Base-by-base conservation (phyloP, 2,329 filamentous ascomycete species). In the Fusarium sp. region DNA sequence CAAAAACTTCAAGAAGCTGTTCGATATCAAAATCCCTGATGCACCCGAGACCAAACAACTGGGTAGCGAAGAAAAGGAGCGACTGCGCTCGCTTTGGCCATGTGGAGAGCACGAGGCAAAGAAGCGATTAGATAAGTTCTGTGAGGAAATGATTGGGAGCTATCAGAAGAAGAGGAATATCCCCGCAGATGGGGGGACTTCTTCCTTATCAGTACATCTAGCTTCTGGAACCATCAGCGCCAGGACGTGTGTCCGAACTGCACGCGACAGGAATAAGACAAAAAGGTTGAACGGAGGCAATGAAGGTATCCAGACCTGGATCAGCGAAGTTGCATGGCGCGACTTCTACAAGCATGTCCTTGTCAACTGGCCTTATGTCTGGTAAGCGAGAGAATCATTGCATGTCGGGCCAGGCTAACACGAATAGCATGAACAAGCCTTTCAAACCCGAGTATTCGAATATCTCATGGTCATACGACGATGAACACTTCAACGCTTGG, bases 331-430 rank as follows among this genome's bases (percentile, higher is more conserved):
- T 4, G 92, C 91, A 0, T 95, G 92, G 92, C 81, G 92, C 13
- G 92, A 96, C 69, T 96, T 96, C 70, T 96, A 96, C 77, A 92
- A 88, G 69, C 91, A 95, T 72, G 90, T 97, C 4, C 77, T 97
- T 6, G 90, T 88, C 1, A 79, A 93, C 57, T 96, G 92, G 91
- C 93, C 93, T 0, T 93, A 93, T 68, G 80, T 93, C 7, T 92
- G 88, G 87, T 87, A 75, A 70, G 82, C 73, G 10, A 35, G n/a
- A 14, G 8, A 4, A 21, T 8, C 14, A 9, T 1, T 4, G 7
- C 13, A 15, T 11, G 8, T 9, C 23, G 15, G 4, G 7, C 9
- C 15, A 4, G 31, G 15, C 55, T 68, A 19, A 60, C 45, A 15
- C 11, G 5, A 9, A 14, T 25, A 74, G 78, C 49, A 85, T 86